Evolutionary conservation across 2,329 filamentous ascomycete genomes (phyloP), one percentile per base, ranked within the genome.

Genomic region (Beauveria australis): DNA sequence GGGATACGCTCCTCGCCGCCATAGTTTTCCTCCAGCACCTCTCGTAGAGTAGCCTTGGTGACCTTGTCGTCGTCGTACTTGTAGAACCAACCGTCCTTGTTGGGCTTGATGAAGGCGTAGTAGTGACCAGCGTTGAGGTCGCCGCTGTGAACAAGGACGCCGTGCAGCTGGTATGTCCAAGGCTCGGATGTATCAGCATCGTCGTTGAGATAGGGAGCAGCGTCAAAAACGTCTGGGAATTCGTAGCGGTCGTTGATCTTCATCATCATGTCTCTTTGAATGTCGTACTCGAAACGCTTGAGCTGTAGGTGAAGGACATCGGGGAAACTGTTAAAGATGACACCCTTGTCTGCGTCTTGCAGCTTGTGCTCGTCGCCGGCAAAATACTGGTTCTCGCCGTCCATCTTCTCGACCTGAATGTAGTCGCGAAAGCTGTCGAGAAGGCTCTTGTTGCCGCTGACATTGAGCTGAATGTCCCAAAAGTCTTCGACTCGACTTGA

Each of bases 381-480:
- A 73, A 91, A 94, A 71, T 99, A 99, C 73, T 97, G 96, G 78
- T 99, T 99, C 72, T 99, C 95, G 46, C 94, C 94, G 66, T 97
- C 92, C 74, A 99, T 88, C 40, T 92, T 96, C 75, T 99, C 94
- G 41, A 97, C 93, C 69, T 96, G 88, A 67, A 99, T 88, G 72
- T 99, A 99, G 74, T 97, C 92, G 71, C 87, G 87, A 79, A 99
- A 97, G 71, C 93, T 97, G 68, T 95, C 92, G 64, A 96, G 88
- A 37, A 99, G 79, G 63, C 89, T 93, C 76, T 91, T 92, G 80
- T 96, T 97, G 37, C 92, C 92, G 64, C 89, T 89, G 55, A 99
- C 95, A 66, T 97, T 99, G 67, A 99, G 84, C 72, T 99, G 94
- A 63, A 99, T 91, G 72, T 99, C 94, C 94, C 94, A 99, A 73